Conservation (phyloP, 2,329 filamentous ascomycete species). For the Colletotrichum gigasporum region DNA sequence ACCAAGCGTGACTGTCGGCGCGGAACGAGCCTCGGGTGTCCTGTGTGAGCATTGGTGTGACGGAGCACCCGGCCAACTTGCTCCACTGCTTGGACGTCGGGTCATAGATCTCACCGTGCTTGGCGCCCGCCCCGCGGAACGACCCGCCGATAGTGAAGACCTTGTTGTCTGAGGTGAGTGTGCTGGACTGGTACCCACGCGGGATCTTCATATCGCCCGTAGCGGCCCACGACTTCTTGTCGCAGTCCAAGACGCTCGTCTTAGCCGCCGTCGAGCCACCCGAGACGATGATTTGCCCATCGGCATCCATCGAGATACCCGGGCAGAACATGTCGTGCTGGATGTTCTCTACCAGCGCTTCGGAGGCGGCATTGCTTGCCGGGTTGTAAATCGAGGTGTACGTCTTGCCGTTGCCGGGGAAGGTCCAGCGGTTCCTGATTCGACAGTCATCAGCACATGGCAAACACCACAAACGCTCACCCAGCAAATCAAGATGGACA, state of each 20-base stretch:
- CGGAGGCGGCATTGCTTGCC: slow-evolving; percentile 31
- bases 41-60: slow-evolving; percentile 61
- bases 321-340: slow-evolving; percentile 67
- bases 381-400: slow-evolving; percentile 17
- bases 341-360: slow-evolving; percentile 47
- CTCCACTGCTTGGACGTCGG: slow-evolving; percentile 56
- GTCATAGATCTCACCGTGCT: slow-evolving; percentile 65
- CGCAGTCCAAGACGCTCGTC: slow-evolving; percentile 56
- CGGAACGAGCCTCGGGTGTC: slow-evolving; percentile 59
- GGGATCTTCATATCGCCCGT: slow-evolving; percentile 53
- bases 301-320: slow-evolving; percentile 58
- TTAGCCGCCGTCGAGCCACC: slow-evolving; percentile 59
- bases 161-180: slow-evolving; percentile 55
- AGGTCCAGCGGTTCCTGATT: slow-evolving; percentile 35
- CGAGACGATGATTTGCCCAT: slow-evolving; percentile 60
- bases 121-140: slow-evolving; percentile 54
- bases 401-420: slow-evolving; percentile 18
- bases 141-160: slow-evolving; percentile 69
- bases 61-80: slow-evolving; percentile 49
- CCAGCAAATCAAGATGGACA: neutral
- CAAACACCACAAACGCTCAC: no score
- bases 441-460: no score
- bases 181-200: slow-evolving; percentile 61
- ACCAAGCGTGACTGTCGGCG: slow-evolving; percentile 43
- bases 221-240: slow-evolving; percentile 44